Conservation (phyloP, 805 yeast species). For the Metschnikowia similis region DNA sequence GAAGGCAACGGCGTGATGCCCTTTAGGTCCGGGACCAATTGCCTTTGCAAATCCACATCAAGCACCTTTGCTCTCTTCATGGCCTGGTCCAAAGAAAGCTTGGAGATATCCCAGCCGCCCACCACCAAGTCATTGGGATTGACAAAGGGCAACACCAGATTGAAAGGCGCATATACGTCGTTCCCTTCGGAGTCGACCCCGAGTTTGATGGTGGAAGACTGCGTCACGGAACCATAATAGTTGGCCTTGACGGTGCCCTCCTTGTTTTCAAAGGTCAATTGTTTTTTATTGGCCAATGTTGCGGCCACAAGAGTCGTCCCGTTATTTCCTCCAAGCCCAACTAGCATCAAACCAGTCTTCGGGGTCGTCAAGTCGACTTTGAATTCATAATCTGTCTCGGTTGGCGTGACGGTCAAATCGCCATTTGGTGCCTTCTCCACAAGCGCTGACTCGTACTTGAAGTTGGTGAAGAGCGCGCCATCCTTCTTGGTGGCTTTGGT, state of each 20-base stretch:
- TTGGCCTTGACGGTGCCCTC: conserved; percentile 71
- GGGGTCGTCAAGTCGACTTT: conserved; percentile 79
- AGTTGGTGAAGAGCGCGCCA: conserved; percentile 54
- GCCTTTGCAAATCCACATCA: conserved; percentile 77
- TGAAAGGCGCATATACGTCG: conserved; percentile 91
- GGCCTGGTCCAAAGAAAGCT: conserved; percentile 66
- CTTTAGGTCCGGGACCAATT: conserved; percentile 62
- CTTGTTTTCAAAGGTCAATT: conserved; percentile 75
- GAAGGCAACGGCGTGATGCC: conserved; percentile 71
- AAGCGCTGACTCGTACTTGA: conserved; percentile 69
- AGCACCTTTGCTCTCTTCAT: conserved; percentile 83
- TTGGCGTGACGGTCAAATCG: conserved; percentile 62
- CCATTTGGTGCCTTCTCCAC: conserved; percentile 56
- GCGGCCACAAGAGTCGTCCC: conserved; percentile 90
- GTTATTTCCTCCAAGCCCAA: conserved; percentile 95
- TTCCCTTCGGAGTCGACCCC: conserved; percentile 79
- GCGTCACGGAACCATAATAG: conserved; percentile 93
- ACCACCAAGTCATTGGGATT: conserved; percentile 86
- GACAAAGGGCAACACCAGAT: conserved; percentile 80
- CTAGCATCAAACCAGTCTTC: conserved; percentile 83
- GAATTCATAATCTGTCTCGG: conserved; percentile 72
- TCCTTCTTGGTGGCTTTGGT: conserved; percentile 46
- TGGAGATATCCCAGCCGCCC: conserved; percentile 93
- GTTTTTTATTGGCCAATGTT: conserved; percentile 76
- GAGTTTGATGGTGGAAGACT: conserved; percentile 81